Evolutionary conservation across 345 rosid species (phyloP).

Genomic region (Trapa incisa): DNA sequence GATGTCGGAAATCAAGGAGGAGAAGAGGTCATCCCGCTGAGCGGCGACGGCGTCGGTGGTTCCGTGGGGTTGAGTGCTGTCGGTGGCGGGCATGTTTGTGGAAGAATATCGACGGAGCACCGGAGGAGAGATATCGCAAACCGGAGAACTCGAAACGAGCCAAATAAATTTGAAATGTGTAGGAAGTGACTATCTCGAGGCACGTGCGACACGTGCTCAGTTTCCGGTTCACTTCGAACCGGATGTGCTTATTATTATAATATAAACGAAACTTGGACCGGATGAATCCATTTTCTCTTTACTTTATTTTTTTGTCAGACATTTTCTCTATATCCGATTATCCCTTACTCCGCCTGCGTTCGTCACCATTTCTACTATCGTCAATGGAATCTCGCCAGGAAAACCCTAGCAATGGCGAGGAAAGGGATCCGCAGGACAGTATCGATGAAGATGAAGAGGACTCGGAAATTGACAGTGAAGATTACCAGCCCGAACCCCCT

Average conservation of each 20-base stretch:
- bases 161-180: background rate
- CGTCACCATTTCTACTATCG: background rate
- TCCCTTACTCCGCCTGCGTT: background rate
- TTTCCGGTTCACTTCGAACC: no score
- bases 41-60: background rate
- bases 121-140: background rate
- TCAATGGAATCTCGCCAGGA: slow-evolving; percentile 1
- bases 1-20: slow-evolving; percentile 67
- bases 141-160: background rate
- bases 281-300: no score
- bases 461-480: slow-evolving; percentile 21
- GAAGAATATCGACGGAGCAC: background rate
- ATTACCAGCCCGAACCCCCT: slow-evolving; percentile 12
- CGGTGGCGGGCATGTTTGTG: background rate
- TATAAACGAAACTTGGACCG: no score
- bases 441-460: slow-evolving; percentile 20
- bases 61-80: background rate
- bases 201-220: background rate
- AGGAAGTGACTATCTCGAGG: background rate
- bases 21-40: slow-evolving; percentile 33
- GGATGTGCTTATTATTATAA: no score
- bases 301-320: no score
- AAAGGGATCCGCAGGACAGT: slow-evolving; percentile 1
- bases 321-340: no score
- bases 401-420: slow-evolving; percentile 19